phyloP scores from a whole-genome alignment of 1,139 yeast genomes.

The Pneumocystis wakefieldiae region DNA sequence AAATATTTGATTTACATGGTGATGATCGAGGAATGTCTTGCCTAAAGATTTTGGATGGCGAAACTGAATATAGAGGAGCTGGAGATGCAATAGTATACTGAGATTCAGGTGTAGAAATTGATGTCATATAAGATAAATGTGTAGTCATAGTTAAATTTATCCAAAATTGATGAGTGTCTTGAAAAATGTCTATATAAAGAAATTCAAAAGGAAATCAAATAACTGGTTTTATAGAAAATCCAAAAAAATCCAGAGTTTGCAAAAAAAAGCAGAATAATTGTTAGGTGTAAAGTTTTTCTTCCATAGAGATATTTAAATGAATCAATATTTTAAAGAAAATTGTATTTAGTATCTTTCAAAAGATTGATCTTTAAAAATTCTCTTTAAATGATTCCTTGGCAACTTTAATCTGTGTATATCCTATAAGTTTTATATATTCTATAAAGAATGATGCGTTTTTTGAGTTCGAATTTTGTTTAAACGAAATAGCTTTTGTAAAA shows the following conservation, averaged over 20 bases:
- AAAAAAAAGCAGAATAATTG: not conserved
- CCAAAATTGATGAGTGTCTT: not conserved
- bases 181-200: not conserved
- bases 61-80: not conserved
- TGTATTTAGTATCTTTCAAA: not conserved
- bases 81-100: not conserved
- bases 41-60: not conserved
- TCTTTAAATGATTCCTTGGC: not conserved
- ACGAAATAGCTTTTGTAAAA: not conserved
- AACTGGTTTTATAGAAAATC: not conserved
- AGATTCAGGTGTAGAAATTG: not conserved
- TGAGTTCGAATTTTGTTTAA: not conserved
- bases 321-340: not conserved
- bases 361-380: not conserved
- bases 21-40: not conserved
- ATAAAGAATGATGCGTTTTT: not conserved
- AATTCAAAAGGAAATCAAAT: not conserved
- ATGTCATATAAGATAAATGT: not conserved
- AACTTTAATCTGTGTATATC: not conserved
- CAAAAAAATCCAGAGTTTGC: not conserved
- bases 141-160: not conserved
- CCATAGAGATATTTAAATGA: not conserved
- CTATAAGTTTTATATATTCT: not conserved
- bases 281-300: not conserved
- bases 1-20: not conserved